Base-by-base conservation (phyloP, 2,329 filamentous ascomycete genomes). In the Colletotrichum orchidophilum region DNA sequence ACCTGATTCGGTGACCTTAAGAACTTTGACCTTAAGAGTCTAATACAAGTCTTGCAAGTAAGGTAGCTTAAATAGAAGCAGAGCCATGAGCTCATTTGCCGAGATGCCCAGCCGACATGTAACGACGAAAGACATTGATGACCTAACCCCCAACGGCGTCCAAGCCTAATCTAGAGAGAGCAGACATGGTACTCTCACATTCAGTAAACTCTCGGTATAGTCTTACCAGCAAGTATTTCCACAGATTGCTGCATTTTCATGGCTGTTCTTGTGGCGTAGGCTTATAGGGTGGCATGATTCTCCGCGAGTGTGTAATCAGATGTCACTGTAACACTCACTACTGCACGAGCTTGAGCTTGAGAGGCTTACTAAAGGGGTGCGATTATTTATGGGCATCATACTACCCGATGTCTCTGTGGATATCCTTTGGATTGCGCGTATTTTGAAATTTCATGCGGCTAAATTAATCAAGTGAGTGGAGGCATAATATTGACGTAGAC, bases 401-500 rank as follows among this genome's bases (percentile, higher is more conserved):
- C 18, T 46, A 46, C 18, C 39, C 18, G 39, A 21, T 21, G 3
- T 46, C 0, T 46, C 21, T 46, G 39, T 18, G 18, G 39, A 3
- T 21, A 18, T 21, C 21, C 7, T 8, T n/a, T 3, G 9, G 8
- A 9, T n/a, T 46, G 21, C 39, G 39, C 39, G 39, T 46, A 46
- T 46, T 21, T 21, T 46, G 18, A 11, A 15, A 18, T 6, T 18
- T 7, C 21, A 46, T 11, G 21, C 18, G 3, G 18, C 11, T 2
- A 9, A 21, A n/a, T n/a, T 21, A 8, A 46, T 21, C 18, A 46
- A 46, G 39, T 46, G 18, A 46, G n/a, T 3, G 39, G 18, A 8
- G 3, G 18, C 39, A 8, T 8, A 7, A 18, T n/a, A n/a, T 1
- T 9, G 18, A 8, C 2, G 18, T 1, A 21, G 18, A 18, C 0